phyloP scores from a whole-genome alignment of 352 stramenopile genomes.

The Phytophthora boehmeriae region DNA sequence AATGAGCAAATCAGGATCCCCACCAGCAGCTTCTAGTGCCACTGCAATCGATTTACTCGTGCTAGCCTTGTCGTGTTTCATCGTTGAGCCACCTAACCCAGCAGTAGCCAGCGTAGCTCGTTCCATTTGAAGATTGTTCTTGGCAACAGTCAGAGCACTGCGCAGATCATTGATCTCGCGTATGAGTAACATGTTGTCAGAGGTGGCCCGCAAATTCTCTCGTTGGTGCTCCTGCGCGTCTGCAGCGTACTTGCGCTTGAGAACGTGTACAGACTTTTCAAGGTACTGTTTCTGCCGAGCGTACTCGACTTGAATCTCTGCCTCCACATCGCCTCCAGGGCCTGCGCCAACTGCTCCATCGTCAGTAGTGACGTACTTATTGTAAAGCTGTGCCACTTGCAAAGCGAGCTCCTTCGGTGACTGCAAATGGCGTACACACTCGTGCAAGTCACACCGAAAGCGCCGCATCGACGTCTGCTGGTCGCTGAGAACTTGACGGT shows the following conservation, averaged over 20 bases:
- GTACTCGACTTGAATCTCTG: conserved; percentile 88
- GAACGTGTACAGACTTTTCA: conserved; percentile 90
- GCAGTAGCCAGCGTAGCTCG: conserved; percentile 45
- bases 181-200: conserved; percentile 92
- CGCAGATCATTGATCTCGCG: conserved; percentile 94
- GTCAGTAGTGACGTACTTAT: conserved; percentile 67
- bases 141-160: conserved; percentile 66
- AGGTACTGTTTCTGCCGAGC: conserved; percentile 92
- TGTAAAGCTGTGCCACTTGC: conserved; percentile 76
- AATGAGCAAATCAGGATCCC: conserved; percentile 63
- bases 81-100: conserved; percentile 22
- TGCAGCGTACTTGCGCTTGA: conserved; percentile 89
- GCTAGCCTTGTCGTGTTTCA: conserved; percentile 28
- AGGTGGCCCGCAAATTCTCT: conserved; percentile 64
- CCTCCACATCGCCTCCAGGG: conserved; percentile 56
- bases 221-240: conserved; percentile 71
- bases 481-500: conserved; percentile 62
- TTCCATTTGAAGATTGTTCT: conserved; percentile 85
- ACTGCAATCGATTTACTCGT: conserved; percentile 22
- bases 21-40: conserved; percentile 28
- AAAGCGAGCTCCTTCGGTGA: conserved; percentile 80
- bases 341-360: conserved; percentile 12
- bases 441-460: conserved; percentile 89
- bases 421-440: conserved; percentile 76
- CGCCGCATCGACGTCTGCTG: conserved; percentile 69